A percentile compares a stretch with the other conserved stretches of the same genome.
phyloP scores from a whole-genome alignment of 768 basidiomycete genomes.

The Mycena belliarum region DNA sequence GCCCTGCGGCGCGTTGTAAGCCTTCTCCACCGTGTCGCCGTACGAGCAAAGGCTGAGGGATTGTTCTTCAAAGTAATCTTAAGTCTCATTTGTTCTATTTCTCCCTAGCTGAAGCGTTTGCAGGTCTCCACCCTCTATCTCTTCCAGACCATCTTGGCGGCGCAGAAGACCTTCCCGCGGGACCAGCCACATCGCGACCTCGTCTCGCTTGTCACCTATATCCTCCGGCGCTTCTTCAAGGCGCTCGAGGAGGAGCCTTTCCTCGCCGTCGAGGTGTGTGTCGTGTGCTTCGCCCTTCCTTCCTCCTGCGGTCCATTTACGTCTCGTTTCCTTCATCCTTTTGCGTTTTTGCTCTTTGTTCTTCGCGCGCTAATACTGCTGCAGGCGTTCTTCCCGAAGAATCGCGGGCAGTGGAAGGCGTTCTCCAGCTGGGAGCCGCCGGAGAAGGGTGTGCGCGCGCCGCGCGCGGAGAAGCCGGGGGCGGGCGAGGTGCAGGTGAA shows the following conservation, averaged over 20 bases:
- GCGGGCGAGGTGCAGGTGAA: constrained; percentile 60
- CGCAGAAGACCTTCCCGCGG: constrained; percentile 76
- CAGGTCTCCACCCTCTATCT: constrained; percentile 89
- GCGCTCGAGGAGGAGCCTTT: constrained; percentile 81
- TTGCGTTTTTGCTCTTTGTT: not conserved
- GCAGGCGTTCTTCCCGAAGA: constrained; percentile 85
- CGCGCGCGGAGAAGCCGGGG: constrained; percentile 2
- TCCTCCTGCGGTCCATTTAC: not conserved
- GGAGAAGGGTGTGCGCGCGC: constrained; percentile 35
- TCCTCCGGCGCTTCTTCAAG: constrained; percentile 95
- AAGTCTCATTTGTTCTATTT: not conserved
- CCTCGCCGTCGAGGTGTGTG: constrained; percentile 80
- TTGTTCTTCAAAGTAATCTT: constrained; percentile 87
- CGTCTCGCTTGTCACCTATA: constrained; percentile 77
- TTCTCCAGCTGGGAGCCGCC: constrained; percentile 78
- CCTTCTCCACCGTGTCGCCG: constrained; percentile 87
- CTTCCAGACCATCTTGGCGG: constrained; percentile 84
- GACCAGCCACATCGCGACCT: constrained; percentile 84
- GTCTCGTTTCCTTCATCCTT: not conserved
- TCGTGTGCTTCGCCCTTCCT: not conserved
- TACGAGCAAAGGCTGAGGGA: constrained; percentile 90
- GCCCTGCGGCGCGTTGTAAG: constrained; percentile 89
- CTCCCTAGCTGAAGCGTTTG: constrained; percentile 20
- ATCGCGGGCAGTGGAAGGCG: constrained; percentile 61
- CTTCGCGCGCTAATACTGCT: not conserved